Percentiles rank a stretch among this genome's conserved stretches.
Evolutionary conservation across 257 asterid genomes (phyloP).

Genomic region (Solanum gracilifrons): DNA sequence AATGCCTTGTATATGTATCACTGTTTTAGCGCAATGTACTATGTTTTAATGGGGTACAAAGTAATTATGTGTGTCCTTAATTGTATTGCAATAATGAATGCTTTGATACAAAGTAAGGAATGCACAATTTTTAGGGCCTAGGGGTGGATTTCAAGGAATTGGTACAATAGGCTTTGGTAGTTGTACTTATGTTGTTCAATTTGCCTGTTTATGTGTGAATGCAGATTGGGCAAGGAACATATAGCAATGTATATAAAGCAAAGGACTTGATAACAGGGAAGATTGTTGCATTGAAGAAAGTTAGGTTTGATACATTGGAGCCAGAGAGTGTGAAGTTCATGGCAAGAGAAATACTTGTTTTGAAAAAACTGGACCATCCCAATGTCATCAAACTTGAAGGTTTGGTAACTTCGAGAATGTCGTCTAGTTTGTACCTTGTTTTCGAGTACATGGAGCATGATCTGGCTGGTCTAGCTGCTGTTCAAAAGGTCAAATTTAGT

Average conservation of each 20-base stretch:
- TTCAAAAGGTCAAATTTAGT: conserved; percentile 51
- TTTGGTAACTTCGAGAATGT: conserved; percentile 79
- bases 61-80: neutral
- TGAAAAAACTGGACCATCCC: conserved; percentile 69
- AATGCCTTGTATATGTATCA: neutral
- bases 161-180: neutral
- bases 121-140: neutral
- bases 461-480: conserved; percentile 82
- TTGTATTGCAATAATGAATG: neutral
- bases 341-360: conserved; percentile 77
- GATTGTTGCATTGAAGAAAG: conserved; percentile 88
- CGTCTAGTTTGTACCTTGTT: conserved; percentile 76
- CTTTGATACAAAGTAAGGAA: neutral
- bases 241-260: conserved; percentile 87
- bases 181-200: neutral
- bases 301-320: conserved; percentile 66
- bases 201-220: neutral
- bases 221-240: conserved; percentile 94
- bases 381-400: conserved; percentile 91
- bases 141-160: neutral
- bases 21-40: neutral
- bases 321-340: conserved; percentile 73
- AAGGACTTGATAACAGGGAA: conserved; percentile 79
- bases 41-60: neutral
- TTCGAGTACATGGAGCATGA: conserved; percentile 96